Evolutionary conservation across 768 basidiomycete species (phyloP).

Genomic region (Lactarius tabidus): DNA sequence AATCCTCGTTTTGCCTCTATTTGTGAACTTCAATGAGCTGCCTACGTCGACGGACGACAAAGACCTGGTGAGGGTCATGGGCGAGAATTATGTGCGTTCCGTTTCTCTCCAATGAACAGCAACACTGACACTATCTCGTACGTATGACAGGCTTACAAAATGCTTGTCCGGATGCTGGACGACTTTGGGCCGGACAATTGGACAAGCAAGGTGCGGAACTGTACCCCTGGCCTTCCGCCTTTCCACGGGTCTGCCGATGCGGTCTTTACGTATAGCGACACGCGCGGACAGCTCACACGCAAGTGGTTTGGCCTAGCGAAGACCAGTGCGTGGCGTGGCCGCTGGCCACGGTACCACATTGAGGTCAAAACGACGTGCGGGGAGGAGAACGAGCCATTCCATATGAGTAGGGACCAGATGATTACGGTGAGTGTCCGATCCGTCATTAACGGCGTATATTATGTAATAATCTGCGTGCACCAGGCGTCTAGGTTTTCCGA

Average conservation of each 20-base stretch:
- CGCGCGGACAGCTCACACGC: constrained; percentile 26
- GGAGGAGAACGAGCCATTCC: constrained; percentile 26
- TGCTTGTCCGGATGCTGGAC: constrained; percentile 18
- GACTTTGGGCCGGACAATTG: constrained; percentile 29
- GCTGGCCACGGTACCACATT: constrained; percentile 30
- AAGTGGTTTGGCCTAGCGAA: constrained; percentile 22
- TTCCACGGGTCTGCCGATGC: constrained; percentile 22
- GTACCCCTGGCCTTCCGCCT: constrained; percentile 23
- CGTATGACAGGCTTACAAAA: constrained; percentile 26
- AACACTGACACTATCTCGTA: no score
- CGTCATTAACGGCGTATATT: background rate
- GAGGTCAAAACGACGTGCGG: constrained; percentile 31
- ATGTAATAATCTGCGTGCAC: no score
- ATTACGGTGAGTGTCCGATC: constrained; percentile 25
- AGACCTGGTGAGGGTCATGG: constrained; percentile 22
- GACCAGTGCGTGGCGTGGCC: constrained; percentile 20
- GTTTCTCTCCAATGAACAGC: no score
- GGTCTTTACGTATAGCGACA: constrained; percentile 30
- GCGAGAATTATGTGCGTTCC: constrained; percentile 25
- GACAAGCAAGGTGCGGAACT: constrained; percentile 30
- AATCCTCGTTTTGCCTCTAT: background rate
- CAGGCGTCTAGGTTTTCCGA: constrained; percentile 8
- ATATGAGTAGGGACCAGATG: constrained; percentile 29
- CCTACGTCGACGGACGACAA: constrained; percentile 11
- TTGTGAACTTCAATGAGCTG: constrained; percentile 6